Evolutionary conservation across 192 early-diverging fungal species (phyloP).

Genomic region (Pilobolus umbonatus): DNA sequence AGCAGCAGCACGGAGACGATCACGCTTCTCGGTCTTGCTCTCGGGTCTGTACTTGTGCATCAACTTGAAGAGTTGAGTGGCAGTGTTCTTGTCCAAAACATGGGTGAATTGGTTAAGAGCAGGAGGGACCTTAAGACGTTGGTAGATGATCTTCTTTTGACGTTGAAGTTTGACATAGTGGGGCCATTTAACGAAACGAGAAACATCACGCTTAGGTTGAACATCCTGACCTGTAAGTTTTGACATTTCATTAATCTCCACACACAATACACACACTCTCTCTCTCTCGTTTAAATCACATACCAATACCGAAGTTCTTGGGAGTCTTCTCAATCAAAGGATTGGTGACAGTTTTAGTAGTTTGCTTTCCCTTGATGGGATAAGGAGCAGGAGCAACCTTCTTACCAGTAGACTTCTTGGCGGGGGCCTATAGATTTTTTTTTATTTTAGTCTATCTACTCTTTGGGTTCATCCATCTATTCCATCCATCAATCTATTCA

Average conservation of each 20-base stretch:
- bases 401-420: conserved; percentile 64
- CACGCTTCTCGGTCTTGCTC: conserved; percentile 93
- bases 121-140: conserved; percentile 99
- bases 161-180: conserved; percentile 98
- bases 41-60: conserved; percentile 99
- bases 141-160: conserved; percentile 94
- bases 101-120: conserved; percentile 99
- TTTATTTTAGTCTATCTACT: not conserved
- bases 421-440: conserved; percentile 26
- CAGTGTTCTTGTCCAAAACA: conserved; percentile 97
- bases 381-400: conserved; percentile 92
- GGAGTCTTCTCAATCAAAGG: conserved; percentile 93
- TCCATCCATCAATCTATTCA: conserved; percentile 4
- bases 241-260: not conserved
- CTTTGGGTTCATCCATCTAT: not conserved
- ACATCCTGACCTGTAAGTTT: conserved; percentile 74
- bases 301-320: conserved; percentile 92
- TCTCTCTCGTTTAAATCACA: too few relatives aligned
- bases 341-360: conserved; percentile 68
- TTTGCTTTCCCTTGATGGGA: conserved; percentile 66
- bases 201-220: conserved; percentile 92
- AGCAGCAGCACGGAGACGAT: conserved; percentile 84
- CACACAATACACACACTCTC: not conserved
- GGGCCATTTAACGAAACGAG: conserved; percentile 99
- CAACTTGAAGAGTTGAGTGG: conserved; percentile 97